Evolutionary conservation across 306 rosid species (phyloP), one percentile per base, ranked within the genome.

Genomic region (Lathyrus aphaca): DNA sequence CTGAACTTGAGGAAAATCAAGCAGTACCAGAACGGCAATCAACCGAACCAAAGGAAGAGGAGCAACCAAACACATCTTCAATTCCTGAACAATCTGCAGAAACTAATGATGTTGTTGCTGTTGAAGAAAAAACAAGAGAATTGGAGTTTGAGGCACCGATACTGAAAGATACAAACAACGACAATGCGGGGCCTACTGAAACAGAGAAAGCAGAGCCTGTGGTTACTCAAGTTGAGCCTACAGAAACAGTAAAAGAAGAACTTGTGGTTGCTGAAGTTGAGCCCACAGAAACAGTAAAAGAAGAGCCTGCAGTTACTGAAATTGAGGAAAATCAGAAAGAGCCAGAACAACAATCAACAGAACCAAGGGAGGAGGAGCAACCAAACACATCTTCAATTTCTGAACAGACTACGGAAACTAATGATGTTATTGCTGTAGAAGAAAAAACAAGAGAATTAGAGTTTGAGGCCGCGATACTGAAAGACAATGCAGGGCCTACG

Each of bases 1-100:
- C 73, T 66, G 61, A 77, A 78, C 84, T 67, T 48, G 76, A 80
- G 27, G 79, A 82, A 70, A 77, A 72, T 35, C 55, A 66, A 50
- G 64, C 55, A 71, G 73, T 80, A 74, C 44, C 65, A 53, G 80
- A 79, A 48, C 56, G 75, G 39, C 40, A 70, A 38, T 51, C 74
- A 48, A 62, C 29, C 0, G 71, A 74, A 65, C 30, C 13, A 60
- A 76, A 15, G 45, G 63, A 66, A 38, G 74, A 77, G 46, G 69
- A 76, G 68, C 37, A 77, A 21, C 39, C 64, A 68, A 40, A 23
- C 37, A 30, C 39, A 8, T 53, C 46, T 55, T 18, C 40, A 46
- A 10, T 55, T 56, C 66, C 67, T 8, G 69, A 72, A 66, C 44
- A 67, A 2, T 53, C 74, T 0, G 27, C 32, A 38, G 85, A 80